Evolutionary conservation across 2,329 filamentous ascomycete genomes (phyloP).

Genomic region (Botryotinia globosa): DNA sequence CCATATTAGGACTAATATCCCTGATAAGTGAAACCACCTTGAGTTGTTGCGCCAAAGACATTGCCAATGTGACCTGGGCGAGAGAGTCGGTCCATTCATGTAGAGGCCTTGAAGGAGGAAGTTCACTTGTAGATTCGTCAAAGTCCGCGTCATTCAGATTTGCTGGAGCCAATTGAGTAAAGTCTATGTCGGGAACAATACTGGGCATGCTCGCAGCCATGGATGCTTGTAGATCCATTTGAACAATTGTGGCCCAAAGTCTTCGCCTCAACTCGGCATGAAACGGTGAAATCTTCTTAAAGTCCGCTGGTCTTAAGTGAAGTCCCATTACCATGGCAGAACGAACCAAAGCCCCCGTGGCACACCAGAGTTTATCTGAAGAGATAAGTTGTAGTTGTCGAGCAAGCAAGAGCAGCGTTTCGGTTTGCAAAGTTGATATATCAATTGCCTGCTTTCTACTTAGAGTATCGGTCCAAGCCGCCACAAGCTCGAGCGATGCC

Average conservation of each 20-base stretch:
- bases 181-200: conserved; percentile 46
- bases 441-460: conserved; percentile 21
- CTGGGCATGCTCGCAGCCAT: conserved; percentile 51
- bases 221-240: conserved; percentile 50
- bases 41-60: conserved; percentile 19
- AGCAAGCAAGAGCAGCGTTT: conserved; percentile 20
- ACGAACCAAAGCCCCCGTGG: conserved; percentile 47
- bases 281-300: conserved; percentile 48
- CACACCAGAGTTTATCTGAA: conserved; percentile 22
- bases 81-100: conserved; percentile 23
- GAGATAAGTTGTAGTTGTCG: conserved; percentile 17
- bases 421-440: conserved; percentile 22
- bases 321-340: conserved; percentile 56
- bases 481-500: conserved; percentile 19
- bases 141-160: conserved; percentile 39
- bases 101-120: conserved; percentile 22
- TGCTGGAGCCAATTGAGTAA: conserved; percentile 49
- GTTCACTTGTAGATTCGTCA: conserved; percentile 20
- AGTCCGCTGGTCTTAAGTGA: conserved; percentile 52
- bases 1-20: conserved; percentile 3
- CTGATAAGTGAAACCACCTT: conserved; percentile 18
- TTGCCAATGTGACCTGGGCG: conserved; percentile 21
- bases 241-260: conserved; percentile 54
- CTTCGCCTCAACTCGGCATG: conserved; percentile 53
- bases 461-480: conserved; percentile 22